Evolutionary conservation across 805 yeast genomes (phyloP).

Genomic region (Starmerella potacharoeniae): DNA sequence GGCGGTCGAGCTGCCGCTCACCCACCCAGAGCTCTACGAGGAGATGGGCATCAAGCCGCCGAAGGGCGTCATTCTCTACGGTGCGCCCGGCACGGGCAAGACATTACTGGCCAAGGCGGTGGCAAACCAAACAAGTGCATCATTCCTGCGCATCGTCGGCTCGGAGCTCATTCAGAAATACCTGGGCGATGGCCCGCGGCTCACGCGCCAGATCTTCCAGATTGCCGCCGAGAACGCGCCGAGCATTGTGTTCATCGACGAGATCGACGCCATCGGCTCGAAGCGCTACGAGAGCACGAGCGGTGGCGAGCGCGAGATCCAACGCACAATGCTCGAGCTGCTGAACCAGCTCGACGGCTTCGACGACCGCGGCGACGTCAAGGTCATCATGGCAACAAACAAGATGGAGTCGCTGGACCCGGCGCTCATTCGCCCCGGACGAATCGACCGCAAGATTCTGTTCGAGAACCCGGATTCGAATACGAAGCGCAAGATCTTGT

Average conservation of each 20-base stretch:
- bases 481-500: slow-evolving; percentile 83
- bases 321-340: slow-evolving; percentile 93
- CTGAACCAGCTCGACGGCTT: slow-evolving; percentile 93
- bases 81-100: slow-evolving; percentile 98
- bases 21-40: slow-evolving; percentile 93
- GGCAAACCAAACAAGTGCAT: slow-evolving; percentile 94
- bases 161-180: slow-evolving; percentile 94
- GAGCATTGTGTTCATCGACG: slow-evolving; percentile 95
- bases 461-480: slow-evolving; percentile 92
- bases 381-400: slow-evolving; percentile 97
- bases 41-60: slow-evolving; percentile 99
- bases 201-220: slow-evolving; percentile 87
- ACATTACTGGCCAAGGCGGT: slow-evolving; percentile 94
- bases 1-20: slow-evolving; percentile 87
- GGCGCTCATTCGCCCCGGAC: slow-evolving; percentile 91
- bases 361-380: slow-evolving; percentile 93
- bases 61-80: slow-evolving; percentile 91
- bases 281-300: slow-evolving; percentile 83
- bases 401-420: slow-evolving; percentile 91
- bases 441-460: slow-evolving; percentile 90
- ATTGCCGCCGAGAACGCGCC: slow-evolving; percentile 97
- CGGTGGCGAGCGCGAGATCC: slow-evolving; percentile 96
- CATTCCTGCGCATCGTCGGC: slow-evolving; percentile 91
- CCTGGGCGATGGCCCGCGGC: slow-evolving; percentile 94
- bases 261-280: slow-evolving; percentile 98